These are phyloP conservation scores for Fagus sylvatica DNA, from an alignment of 306 rosid genomes.

Conservation along the genomic window DNA sequence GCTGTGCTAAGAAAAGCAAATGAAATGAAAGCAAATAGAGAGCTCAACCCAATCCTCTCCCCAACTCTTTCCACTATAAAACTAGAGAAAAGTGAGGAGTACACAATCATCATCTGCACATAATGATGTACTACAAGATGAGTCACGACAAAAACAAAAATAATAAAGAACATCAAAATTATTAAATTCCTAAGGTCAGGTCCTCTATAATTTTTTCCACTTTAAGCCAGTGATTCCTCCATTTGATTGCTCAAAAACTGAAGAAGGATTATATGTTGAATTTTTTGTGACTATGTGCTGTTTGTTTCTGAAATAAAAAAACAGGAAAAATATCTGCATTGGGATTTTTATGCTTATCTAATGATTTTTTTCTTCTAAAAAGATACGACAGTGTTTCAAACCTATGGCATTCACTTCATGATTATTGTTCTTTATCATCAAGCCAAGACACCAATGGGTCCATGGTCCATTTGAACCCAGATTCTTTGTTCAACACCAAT, in stretches of 20 bases:
- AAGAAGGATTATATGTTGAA: not conserved
- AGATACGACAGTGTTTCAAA: no score
- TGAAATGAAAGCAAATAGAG: conserved; percentile 42
- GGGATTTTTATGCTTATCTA: not conserved
- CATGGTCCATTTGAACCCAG: no score
- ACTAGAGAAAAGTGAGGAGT: conserved; percentile 58
- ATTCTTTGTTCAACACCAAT: no score
- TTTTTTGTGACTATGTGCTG: not conserved
- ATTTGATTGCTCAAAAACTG: not conserved
- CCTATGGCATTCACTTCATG: no score
- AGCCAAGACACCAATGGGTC: no score
- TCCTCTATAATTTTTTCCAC: not conserved
- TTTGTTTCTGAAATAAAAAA: not conserved
- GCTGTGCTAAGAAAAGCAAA: conserved; percentile 43
- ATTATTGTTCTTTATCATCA: no score
- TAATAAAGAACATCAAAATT: not conserved
- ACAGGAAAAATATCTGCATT: not conserved
- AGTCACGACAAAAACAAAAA: not conserved
- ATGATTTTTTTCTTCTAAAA: no score
- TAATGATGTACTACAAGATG: conserved; percentile 17
- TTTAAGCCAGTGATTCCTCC: not conserved
- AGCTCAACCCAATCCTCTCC: conserved; percentile 44
- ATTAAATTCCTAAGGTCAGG: not conserved
- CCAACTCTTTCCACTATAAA: conserved; percentile 60
- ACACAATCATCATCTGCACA: conserved; percentile 66